Percentiles rank a stretch among this genome's conserved stretches.
These are phyloP conservation scores for Fusarium buxicola DNA, from an alignment of 2,329 filamentous ascomycete species.

Conservation along the genomic window DNA sequence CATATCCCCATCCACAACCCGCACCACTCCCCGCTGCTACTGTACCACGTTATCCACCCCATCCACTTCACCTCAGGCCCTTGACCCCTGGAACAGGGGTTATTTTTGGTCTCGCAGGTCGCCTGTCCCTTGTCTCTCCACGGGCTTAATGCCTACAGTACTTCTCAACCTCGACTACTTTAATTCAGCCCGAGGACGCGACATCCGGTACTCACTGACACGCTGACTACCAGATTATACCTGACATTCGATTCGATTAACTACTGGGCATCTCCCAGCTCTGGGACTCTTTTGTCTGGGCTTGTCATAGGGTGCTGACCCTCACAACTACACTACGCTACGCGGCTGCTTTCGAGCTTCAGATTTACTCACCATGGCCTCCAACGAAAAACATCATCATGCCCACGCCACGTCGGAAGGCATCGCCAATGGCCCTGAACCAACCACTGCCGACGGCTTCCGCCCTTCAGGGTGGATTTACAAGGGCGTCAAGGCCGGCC, in stretches of 20 bases:
- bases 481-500: constrained; percentile 67
- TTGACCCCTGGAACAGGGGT: constrained; percentile 24
- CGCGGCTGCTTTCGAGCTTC: too few species aligned
- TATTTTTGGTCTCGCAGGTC: constrained; percentile 39
- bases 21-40: constrained; percentile 10
- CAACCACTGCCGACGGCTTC: constrained; percentile 23
- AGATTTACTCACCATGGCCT: constrained; percentile 38
- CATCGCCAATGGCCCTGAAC: constrained; percentile 5
- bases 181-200: constrained; percentile 21
- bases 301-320: constrained; percentile 18
- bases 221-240: background rate
- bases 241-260: background rate
- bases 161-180: constrained; percentile 28
- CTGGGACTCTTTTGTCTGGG: background rate
- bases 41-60: constrained; percentile 22
- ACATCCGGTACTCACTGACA: background rate
- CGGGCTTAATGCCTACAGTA: background rate
- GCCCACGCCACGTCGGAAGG: constrained; percentile 34
- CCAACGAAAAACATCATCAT: constrained; percentile 44
- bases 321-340: constrained; percentile 2
- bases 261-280: background rate
- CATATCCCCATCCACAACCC: constrained; percentile 19
- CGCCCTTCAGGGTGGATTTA: constrained; percentile 75
- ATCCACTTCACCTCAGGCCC: too few species aligned
- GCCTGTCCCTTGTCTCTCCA: constrained; percentile 30